Base-by-base conservation (phyloP, 2,329 filamentous ascomycete species). In the Knufia fluminis region DNA sequence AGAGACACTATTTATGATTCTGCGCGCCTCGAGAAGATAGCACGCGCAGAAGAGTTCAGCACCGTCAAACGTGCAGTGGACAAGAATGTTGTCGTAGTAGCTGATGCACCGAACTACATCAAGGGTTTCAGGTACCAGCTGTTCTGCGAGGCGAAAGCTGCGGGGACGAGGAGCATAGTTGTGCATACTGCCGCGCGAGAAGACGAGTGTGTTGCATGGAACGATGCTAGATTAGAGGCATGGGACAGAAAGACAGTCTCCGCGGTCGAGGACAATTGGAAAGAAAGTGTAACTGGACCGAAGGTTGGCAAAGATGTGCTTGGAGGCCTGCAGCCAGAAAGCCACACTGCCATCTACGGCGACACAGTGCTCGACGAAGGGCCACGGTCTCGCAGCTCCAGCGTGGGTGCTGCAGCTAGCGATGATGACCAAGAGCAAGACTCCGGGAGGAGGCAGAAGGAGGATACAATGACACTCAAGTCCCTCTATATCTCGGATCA, bases 41-140 rank as follows among this genome's bases (percentile, higher is more conserved):
- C 79, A 2, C 75, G 79, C 2, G 80, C 78, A 22, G 74, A 78
- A 17, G 73, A 78, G 52, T 79, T 78, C 57, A 77, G 77, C 9
- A 77, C 79, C 52, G 73, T 82, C 50, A 82, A 82, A 64, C 71
- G 80, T 28, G 66, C 71, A 19, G 65, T 83, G 40, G 71, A 71
- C 16, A 71, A 71, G 44, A 76, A 81, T 61, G 75, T 71, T 42
- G 74, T 83, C 50, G 78, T 83, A 38, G 76, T 83, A 45, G 73
- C 79, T 1, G 79, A 83, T 63, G 76, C 76, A 26, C 71, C 81
- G 67, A 82, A 83, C 62, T 83, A 83, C 63, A 83, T 83, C 67
- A 83, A 83, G 63, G 80, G 79, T 17, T 82, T 78, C 64, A 71
- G 79, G 33, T 83, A 83, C 59, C 80, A 83, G 65, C 64, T 83